Conservation (phyloP, 1,284 basidiomycete species). For the Afroboletus lepidellus region DNA sequence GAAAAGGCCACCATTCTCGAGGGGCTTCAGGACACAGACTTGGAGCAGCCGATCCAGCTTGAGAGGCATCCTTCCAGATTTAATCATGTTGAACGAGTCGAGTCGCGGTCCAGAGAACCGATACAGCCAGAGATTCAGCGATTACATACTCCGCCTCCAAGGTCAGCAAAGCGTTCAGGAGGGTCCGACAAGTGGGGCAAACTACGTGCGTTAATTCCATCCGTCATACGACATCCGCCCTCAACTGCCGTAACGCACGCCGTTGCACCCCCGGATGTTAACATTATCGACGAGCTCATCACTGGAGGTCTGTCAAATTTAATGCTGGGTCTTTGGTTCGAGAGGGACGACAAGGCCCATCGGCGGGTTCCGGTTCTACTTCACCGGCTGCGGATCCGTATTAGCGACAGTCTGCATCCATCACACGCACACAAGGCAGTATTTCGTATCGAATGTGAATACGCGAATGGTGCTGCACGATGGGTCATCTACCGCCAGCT, state of each 20-base stretch:
- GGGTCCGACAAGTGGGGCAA: constrained; percentile 55
- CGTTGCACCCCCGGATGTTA: constrained; percentile 54
- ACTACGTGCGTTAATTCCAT: constrained; percentile 64
- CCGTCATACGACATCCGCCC: constrained; percentile 39
- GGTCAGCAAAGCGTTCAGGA: constrained; percentile 30
- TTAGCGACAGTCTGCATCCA: constrained; percentile 86
- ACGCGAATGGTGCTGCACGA: constrained; percentile 90
- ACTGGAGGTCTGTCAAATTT: constrained; percentile 79
- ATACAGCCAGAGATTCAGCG: constrained; percentile 27
- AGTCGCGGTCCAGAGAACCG: constrained; percentile 15
- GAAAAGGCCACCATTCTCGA: constrained; percentile 39
- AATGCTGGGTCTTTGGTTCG: constrained; percentile 87
- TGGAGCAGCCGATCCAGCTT: constrained; percentile 11
- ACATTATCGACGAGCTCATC: constrained; percentile 84
- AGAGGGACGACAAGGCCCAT: constrained; percentile 85
- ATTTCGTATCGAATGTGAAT: constrained; percentile 95
- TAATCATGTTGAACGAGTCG: constrained; percentile 4
- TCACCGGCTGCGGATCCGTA: constrained; percentile 80
- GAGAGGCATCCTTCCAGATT: constrained; percentile 12
- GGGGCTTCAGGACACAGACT: constrained; percentile 18
- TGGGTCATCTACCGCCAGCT: constrained; percentile 98
- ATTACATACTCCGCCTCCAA: constrained; percentile 46
- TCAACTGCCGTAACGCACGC: constrained; percentile 40
- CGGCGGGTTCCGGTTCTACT: constrained; percentile 86
- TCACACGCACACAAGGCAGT: constrained; percentile 76